phyloP scores from a whole-genome alignment of 352 stramenopile species.

The Hyaloperonospora arabidopsidis region DNA sequence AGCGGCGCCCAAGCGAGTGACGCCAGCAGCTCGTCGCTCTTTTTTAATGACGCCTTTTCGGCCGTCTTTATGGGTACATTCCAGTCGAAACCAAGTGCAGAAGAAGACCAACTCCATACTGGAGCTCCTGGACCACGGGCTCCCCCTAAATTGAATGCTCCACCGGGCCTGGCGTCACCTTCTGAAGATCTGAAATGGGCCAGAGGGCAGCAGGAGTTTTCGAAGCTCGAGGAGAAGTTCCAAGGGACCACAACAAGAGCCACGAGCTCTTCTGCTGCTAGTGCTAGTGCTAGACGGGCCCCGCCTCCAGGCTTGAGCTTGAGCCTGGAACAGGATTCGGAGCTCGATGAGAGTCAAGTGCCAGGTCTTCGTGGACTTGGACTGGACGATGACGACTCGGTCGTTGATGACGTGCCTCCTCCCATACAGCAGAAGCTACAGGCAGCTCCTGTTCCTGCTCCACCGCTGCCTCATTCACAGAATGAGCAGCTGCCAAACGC shows the following conservation, averaged over 20 bases:
- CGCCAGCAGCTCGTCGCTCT: constrained; percentile 46
- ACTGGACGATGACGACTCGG: constrained; percentile 61
- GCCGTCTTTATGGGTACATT: constrained; percentile 80
- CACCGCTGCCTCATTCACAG: constrained; percentile 20
- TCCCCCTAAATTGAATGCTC: constrained; percentile 54
- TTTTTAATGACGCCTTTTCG: constrained; percentile 83
- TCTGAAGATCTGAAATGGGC: constrained; percentile 79
- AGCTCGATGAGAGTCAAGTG: constrained; percentile 64
- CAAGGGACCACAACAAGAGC: constrained; percentile 13
- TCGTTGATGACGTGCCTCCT: not conserved
- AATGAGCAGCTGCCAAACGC: constrained; percentile 21
- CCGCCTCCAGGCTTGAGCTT: constrained; percentile 17
- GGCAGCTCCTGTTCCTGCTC: constrained; percentile 16
- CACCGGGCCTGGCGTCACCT: constrained; percentile 41
- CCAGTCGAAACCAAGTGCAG: constrained; percentile 24
- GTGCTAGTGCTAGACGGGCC: constrained; percentile 1
- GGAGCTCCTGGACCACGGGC: constrained; percentile 25
- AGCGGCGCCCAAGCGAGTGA: constrained; percentile 17
- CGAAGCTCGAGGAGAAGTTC: constrained; percentile 48
- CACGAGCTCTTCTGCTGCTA: not conserved
- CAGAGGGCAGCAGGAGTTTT: constrained; percentile 66
- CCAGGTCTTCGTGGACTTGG: constrained; percentile 53
- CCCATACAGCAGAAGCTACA: constrained; percentile 19
- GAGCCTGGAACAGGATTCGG: constrained; percentile 33
- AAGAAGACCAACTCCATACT: constrained; percentile 10